phyloP scores from a whole-genome alignment of 139 green algal species.

The Pseudopediastrum boryanum region DNA sequence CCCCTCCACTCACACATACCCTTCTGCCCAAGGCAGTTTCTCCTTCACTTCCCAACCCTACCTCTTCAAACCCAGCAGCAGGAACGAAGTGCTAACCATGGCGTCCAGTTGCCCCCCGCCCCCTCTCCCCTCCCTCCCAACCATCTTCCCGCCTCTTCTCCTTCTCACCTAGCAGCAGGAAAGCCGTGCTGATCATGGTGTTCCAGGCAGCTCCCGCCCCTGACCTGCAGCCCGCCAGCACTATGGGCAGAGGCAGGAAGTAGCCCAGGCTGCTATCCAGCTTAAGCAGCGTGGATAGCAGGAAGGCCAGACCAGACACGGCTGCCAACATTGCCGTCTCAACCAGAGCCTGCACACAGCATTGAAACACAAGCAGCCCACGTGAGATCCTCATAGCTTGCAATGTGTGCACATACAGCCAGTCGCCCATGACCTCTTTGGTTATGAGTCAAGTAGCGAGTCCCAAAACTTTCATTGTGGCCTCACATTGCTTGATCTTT shows the following conservation, averaged over 20 bases:
- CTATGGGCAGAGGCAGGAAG: conserved; percentile 83
- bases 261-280: conserved; percentile 83
- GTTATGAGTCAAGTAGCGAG: too few species aligned
- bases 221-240: conserved; percentile 70
- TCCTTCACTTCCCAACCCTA: too few species aligned
- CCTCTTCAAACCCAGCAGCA: not conserved
- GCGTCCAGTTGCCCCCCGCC: not conserved
- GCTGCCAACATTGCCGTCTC: conserved; percentile 92
- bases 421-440: too few species aligned
- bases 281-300: conserved; percentile 75
- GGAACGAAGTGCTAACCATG: not conserved
- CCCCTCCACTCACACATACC: too few species aligned
- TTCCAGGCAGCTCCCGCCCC: conserved; percentile 58
- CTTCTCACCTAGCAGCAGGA: conserved; percentile 78
- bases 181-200: conserved; percentile 70
- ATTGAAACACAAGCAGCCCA: conserved; percentile 1
- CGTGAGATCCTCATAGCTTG: not conserved
- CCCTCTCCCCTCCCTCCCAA: not conserved
- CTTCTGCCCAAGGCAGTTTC: too few species aligned
- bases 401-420: not conserved
- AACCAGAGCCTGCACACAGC: conserved; percentile 69
- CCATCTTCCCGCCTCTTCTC: not conserved
- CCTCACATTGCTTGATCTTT: too few species aligned
- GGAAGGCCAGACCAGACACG: conserved; percentile 77
- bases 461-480: too few species aligned